Conservation (phyloP, 345 rosid species). For the Eucalyptus curtisii region DNA sequence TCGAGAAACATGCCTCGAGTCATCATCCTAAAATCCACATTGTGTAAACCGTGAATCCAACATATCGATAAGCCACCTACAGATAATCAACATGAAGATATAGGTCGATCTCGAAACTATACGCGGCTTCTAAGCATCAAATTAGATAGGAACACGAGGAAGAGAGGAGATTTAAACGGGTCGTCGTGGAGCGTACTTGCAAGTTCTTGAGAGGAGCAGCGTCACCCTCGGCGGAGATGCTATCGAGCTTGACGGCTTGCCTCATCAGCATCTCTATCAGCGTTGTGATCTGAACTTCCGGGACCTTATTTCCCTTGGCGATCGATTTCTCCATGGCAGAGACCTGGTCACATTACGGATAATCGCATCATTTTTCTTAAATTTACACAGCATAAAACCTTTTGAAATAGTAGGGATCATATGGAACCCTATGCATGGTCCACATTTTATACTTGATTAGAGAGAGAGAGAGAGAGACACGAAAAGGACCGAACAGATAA, state of each 20-base stretch:
- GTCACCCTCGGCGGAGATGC: slow-evolving; percentile 32
- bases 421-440: background rate
- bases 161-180: background rate
- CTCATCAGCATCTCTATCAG: slow-evolving; percentile 54
- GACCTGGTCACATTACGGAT: background rate
- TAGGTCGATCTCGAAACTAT: too few species aligned
- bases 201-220: slow-evolving; percentile 20
- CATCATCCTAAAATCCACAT: background rate
- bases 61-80: background rate
- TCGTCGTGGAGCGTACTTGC: slow-evolving; percentile 9
- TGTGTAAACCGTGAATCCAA: fast-evolving
- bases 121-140: too few species aligned
- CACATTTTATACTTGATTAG: background rate
- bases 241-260: slow-evolving; percentile 47
- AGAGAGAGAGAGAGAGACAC: background rate
- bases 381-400: background rate
- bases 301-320: slow-evolving; percentile 22
- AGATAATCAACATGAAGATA: background rate
- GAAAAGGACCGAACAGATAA: background rate
- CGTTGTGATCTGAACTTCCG: slow-evolving; percentile 53
- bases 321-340: slow-evolving; percentile 32
- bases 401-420: background rate
- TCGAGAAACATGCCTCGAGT: too few species aligned
- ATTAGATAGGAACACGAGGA: background rate
- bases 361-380: background rate